Conservation (phyloP, 306 rosid species). For the Lathyrus aphaca region DNA sequence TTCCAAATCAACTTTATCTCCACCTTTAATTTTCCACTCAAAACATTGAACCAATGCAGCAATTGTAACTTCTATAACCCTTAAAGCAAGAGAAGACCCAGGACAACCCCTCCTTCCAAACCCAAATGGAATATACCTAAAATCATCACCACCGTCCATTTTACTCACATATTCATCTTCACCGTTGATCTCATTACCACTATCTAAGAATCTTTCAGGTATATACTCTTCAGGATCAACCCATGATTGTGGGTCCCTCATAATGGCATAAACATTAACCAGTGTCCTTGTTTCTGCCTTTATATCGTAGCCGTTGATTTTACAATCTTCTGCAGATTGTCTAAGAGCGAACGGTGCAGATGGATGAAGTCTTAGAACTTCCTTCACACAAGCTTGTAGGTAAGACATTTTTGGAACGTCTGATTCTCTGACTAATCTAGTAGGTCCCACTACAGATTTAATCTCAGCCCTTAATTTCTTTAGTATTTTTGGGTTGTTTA, state of each 20-base stretch:
- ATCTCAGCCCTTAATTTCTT: conserved; percentile 48
- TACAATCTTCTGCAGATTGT: conserved; percentile 41
- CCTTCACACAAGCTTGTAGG: conserved; percentile 49
- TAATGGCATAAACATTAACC: conserved; percentile 53
- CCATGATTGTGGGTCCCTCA: conserved; percentile 61
- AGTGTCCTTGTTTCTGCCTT: conserved; percentile 42
- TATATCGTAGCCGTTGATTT: conserved; percentile 46
- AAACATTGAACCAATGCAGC: conserved; percentile 53
- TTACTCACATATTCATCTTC: neutral
- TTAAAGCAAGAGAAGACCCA: conserved; percentile 46
- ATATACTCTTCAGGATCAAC: conserved; percentile 48
- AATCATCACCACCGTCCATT: conserved; percentile 40
- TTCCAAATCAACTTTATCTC: conserved; percentile 40
- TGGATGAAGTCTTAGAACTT: conserved; percentile 53
- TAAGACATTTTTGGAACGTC: conserved; percentile 48
- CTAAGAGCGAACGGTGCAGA: conserved; percentile 47
- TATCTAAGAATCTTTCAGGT: conserved; percentile 47
- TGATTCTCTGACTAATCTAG: conserved; percentile 43
- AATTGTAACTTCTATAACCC: conserved; percentile 38
- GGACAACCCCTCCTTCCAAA: conserved; percentile 57
- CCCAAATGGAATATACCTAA: conserved; percentile 57
- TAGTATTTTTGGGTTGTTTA: conserved; percentile 41
- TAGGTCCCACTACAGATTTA: conserved; percentile 39
- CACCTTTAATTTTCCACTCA: conserved; percentile 46
- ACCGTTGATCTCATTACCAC: conserved; percentile 9